Conservation (phyloP, 2,329 filamentous ascomycete species). For the Penicillium occitanis region DNA sequence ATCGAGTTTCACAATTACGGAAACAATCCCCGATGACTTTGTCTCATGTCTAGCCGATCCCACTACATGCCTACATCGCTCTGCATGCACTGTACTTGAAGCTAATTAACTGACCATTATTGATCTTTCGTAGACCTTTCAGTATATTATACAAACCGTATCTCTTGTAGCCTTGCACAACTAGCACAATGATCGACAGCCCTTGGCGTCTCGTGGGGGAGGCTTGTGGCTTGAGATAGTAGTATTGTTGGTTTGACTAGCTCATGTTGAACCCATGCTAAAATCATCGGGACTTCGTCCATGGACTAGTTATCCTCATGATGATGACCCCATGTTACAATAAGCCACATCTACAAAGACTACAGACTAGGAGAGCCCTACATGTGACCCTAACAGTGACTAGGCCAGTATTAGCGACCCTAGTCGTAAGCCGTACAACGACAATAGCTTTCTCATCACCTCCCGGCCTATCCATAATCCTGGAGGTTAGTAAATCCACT, state of each 20-base stretch:
- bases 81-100: neutral
- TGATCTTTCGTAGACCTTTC: neutral
- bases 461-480: neutral
- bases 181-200: constrained; percentile 12
- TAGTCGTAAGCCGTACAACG: neutral
- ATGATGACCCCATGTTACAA: constrained; percentile 13
- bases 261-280: neutral
- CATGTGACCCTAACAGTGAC: constrained; percentile 11
- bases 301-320: neutral
- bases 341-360: neutral
- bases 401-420: neutral
- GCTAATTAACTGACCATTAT: neutral
- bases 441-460: neutral
- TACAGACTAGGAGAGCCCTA: neutral
- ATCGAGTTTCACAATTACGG: neutral
- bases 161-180: neutral
- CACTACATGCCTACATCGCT: neutral
- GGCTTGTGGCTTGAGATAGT: constrained; percentile 12
- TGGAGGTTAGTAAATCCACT: neutral
- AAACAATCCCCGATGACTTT: neutral
- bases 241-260: neutral
- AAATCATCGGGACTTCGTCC: neutral
- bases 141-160: neutral
- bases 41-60: constrained; percentile 7
- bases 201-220: constrained; percentile 4